Base-by-base conservation (phyloP, 148 eudicot genomes). In the Rhododendron mucronatum region DNA sequence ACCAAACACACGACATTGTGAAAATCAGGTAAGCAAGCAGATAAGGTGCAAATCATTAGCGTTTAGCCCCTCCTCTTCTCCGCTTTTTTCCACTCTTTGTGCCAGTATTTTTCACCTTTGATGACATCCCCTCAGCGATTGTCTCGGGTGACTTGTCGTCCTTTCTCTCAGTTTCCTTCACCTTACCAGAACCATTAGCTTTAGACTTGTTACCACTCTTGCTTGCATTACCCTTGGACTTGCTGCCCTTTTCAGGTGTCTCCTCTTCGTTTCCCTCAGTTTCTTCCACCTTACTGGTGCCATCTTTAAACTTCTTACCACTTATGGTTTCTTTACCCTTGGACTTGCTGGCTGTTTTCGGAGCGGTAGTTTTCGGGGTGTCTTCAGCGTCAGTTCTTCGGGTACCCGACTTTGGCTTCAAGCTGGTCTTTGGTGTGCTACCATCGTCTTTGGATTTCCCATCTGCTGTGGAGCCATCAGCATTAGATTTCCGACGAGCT, bases 271-370 rank as follows among this genome's bases (percentile, higher is more conserved):
- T 90, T 71, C 77, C 89, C 82, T 89, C 92, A 28, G 74, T 63
- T 41, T 86, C 93, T 88, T 89, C 94, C 7, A 23, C 84, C 88
- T 89, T 91, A 21, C 85, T 89, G 39, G 90, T 55, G 44, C 90
- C 91, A 5, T 78, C 33, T 78, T 84, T 88, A 5, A 89, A 78
- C 61, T 90, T 88, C 67, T 87, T 87, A 44, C 89, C 91, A 90
- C 86, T 86, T 86, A 83, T 51, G 37, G 89, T 77, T 41, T 87
- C 91, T 86, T 92, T 92, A 13, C 89, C 94, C 88, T 91, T 93
- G 75, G 93, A 90, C 85, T 90, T 91, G 47, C 63, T 47, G 26
- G 37, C 89, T 48, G 78, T 83, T 80, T 86, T 88, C 37, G 86
- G 87, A 0, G 81, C 63, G 44, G 59, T 18, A 84, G 84, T 30